Percentiles rank a stretch among this genome's conserved stretches.
Conservation (phyloP, 345 rosid genomes). For the Citrus glauca region DNA sequence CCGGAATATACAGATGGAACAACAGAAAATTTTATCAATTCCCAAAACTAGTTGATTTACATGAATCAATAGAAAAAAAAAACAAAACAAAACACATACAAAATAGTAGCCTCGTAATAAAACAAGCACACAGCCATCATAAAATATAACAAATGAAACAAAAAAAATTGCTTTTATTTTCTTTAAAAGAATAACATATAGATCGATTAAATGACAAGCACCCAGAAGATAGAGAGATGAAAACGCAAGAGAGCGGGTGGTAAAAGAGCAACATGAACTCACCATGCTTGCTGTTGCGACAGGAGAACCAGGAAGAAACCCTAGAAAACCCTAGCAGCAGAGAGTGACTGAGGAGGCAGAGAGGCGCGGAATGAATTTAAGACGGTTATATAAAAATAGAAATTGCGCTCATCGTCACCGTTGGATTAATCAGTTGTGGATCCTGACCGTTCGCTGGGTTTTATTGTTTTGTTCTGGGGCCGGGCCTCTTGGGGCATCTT, state of each 20-base stretch:
- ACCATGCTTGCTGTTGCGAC: background rate
- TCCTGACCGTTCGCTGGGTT: background rate
- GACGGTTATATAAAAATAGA: background rate
- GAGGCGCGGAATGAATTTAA: rapidly evolving
- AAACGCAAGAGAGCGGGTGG: background rate
- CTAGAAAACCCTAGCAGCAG: conserved; percentile 12
- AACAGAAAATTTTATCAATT: too few relatives aligned
- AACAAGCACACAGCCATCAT: background rate
- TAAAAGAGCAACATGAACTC: background rate
- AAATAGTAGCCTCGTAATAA: background rate
- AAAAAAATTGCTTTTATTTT: background rate
- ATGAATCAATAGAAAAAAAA: too few relatives aligned
- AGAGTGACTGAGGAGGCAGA: background rate
- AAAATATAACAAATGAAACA: background rate
- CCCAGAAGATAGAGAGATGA: background rate
- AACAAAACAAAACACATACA: too few relatives aligned
- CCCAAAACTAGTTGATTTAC: background rate
- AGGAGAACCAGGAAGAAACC: background rate
- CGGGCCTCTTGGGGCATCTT: background rate
- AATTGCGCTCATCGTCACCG: background rate
- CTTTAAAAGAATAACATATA: background rate
- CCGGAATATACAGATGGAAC: too few relatives aligned
- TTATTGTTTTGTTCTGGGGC: too few relatives aligned
- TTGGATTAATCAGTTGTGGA: background rate
- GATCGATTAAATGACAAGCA: background rate